Percentiles rank a stretch among this genome's conserved stretches.
Conservation (phyloP, 1,139 yeast species). For the Saccharomycopsis crataegensis region DNA sequence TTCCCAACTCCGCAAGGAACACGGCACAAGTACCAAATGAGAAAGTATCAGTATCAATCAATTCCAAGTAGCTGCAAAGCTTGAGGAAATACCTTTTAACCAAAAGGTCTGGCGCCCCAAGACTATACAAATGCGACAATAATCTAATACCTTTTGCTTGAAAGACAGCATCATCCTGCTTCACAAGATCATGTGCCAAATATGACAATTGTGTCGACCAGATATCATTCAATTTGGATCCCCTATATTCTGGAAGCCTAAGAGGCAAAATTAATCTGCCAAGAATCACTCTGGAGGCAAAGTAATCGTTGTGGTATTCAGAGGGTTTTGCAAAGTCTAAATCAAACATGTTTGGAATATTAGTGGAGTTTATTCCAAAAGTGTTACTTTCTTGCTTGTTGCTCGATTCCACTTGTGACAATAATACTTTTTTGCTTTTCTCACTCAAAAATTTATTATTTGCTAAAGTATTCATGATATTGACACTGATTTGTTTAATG, state of each 20-base stretch:
- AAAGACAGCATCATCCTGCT: conserved; percentile 7
- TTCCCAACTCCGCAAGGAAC: not conserved
- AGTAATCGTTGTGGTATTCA: conserved; percentile 2
- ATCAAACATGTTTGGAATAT: not conserved
- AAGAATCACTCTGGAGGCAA: not conserved
- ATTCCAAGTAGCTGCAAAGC: conserved; percentile 3
- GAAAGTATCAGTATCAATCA: not conserved
- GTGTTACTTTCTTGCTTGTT: not conserved
- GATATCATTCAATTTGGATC: not conserved
- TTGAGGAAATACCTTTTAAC: not conserved
- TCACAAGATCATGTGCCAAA: conserved; percentile 1
- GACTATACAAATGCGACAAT: conserved; percentile 5
- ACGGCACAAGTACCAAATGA: conserved; percentile 1
- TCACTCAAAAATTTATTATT: conserved; percentile 1
- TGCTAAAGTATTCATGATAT: conserved; percentile 12
- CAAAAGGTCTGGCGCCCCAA: conserved; percentile 10
- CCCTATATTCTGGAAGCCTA: conserved; percentile 5
- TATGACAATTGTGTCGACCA: conserved; percentile 3
- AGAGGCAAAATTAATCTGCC: not conserved
- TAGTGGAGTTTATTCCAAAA: conserved; percentile 6
- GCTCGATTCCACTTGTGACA: not conserved
- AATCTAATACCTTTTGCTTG: conserved; percentile 10
- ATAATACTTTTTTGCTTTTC: conserved; percentile 1
- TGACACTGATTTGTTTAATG: conserved; percentile 8
- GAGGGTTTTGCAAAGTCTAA: not conserved